Conservation (phyloP, 148 eudicot species). For the Polygonum maritimum region DNA sequence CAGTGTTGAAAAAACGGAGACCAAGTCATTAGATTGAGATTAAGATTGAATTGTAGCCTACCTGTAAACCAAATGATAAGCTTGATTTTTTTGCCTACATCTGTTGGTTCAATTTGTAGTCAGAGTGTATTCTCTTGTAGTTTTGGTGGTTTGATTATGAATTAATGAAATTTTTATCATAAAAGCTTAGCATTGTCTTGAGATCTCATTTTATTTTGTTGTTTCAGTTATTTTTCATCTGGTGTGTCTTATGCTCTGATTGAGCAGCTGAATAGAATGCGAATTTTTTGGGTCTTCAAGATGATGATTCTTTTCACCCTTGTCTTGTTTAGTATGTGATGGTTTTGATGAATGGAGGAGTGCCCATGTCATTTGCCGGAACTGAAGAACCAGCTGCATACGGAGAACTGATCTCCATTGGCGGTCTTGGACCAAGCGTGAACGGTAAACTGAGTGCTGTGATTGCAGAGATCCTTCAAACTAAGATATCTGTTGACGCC, state of each 20-base stretch:
- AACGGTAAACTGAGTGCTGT: constrained; percentile 76
- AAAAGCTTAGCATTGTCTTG: too few species aligned
- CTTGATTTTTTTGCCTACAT: not conserved
- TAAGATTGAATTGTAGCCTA: not conserved
- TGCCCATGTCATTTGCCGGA: constrained; percentile 86
- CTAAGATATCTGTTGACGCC: constrained; percentile 66
- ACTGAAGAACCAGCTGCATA: constrained; percentile 96
- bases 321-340: constrained; percentile 67
- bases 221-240: not conserved
- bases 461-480: constrained; percentile 76
- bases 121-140: too few species aligned
- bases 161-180: too few species aligned
- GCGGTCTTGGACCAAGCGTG: constrained; percentile 71
- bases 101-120: too few species aligned
- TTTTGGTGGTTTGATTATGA: too few species aligned
- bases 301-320: not conserved
- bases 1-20: not conserved
- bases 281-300: not conserved
- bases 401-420: constrained; percentile 81
- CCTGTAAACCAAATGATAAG: not conserved
- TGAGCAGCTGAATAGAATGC: not conserved
- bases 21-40: not conserved
- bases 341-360: constrained; percentile 74
- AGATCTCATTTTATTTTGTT: too few species aligned
- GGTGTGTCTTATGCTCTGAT: not conserved